A percentile compares a stretch with the other conserved stretches of the same genome.
These are phyloP conservation scores for Alternaria consortialis DNA, from an alignment of 2,329 filamentous ascomycete species.

Conservation along the genomic window DNA sequence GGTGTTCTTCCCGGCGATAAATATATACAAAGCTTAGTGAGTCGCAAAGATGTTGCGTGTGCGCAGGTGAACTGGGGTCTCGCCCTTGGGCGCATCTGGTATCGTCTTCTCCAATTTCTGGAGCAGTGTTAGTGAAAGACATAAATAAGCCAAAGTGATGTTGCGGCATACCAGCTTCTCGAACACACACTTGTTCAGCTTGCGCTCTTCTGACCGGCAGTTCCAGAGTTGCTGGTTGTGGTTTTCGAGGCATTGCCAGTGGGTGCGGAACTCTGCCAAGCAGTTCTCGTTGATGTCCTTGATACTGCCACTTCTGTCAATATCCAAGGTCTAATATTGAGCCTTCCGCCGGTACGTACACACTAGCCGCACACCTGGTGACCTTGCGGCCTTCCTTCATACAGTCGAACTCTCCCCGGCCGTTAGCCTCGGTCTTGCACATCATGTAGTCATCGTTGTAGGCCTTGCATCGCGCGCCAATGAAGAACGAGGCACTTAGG, in stretches of 20 bases:
- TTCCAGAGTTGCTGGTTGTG: constrained; percentile 99
- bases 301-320: constrained; percentile 65
- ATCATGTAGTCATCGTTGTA: constrained; percentile 99
- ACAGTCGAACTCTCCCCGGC: constrained; percentile 91
- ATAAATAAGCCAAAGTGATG: background rate
- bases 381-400: constrained; percentile 96
- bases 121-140: constrained; percentile 5
- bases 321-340: background rate
- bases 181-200: constrained; percentile 93
- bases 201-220: constrained; percentile 86
- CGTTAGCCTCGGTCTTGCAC: constrained; percentile 95
- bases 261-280: constrained; percentile 85
- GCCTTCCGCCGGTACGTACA: constrained; percentile 64
- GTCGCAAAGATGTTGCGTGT: constrained; percentile 55
- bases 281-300: constrained; percentile 97
- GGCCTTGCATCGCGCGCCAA: constrained; percentile 89
- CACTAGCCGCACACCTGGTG: constrained; percentile 93
- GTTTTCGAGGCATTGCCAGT: constrained; percentile 96
- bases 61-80: constrained; percentile 60
- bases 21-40: constrained; percentile 47
- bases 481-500: constrained; percentile 93
- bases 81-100: constrained; percentile 59
- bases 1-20: constrained; percentile 20
- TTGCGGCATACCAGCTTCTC: constrained; percentile 83
- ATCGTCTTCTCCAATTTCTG: constrained; percentile 63